These are phyloP conservation scores for Dictyostelium citrinum DNA, from an alignment of 78 protist species.

Conservation along the genomic window DNA sequence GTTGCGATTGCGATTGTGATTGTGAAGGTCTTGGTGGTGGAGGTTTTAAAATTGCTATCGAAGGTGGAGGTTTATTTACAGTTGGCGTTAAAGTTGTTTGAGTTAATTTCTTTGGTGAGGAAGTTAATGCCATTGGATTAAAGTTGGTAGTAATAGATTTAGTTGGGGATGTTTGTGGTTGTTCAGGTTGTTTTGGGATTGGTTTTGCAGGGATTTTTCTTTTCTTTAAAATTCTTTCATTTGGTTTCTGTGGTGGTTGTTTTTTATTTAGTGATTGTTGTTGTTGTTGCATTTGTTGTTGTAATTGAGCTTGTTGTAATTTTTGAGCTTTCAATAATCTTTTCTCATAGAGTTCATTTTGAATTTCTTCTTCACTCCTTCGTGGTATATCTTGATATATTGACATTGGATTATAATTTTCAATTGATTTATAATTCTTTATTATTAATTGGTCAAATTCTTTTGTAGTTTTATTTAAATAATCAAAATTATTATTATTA, in stretches of 20 bases:
- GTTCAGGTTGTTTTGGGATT: not conserved
- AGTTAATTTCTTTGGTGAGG: not conserved
- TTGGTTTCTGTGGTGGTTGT: not conserved
- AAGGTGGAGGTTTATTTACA: not conserved
- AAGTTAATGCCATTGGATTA: not conserved
- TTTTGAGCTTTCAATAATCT: not conserved
- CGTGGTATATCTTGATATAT: constrained; percentile 36
- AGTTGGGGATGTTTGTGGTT: not conserved
- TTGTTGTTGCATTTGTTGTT: not conserved
- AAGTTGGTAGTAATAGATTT: not conserved
- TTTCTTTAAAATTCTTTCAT: not conserved
- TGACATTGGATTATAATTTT: constrained; percentile 9
- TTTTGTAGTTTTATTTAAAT: not conserved
- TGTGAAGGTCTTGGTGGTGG: not conserved
- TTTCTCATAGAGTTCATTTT: constrained; percentile 10
- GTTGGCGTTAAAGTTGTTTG: not conserved
- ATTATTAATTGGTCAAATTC: not conserved
- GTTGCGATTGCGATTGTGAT: not conserved
- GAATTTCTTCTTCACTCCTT: constrained; percentile 28
- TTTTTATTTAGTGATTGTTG: not conserved
- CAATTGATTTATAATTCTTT: not conserved
- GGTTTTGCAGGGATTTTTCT: not conserved
- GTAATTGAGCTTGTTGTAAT: not conserved
- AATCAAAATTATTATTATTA: not conserved
- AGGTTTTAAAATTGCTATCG: not conserved